Base-by-base conservation (phyloP, 2,329 filamentous ascomycete species). In the Penicillium brevicompactum region DNA sequence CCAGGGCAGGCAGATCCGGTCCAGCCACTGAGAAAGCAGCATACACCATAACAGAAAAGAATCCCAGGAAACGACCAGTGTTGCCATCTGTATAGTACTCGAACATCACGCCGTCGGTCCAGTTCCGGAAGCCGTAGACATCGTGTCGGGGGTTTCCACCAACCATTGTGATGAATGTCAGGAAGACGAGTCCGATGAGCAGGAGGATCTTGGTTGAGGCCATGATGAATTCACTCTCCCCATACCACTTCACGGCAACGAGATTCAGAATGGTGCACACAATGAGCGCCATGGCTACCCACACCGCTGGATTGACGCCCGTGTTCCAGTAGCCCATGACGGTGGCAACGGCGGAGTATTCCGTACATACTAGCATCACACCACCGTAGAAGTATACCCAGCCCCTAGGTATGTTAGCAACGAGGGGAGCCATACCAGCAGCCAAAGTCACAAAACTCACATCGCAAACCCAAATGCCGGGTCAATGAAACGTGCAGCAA, bases 101-200 rank as follows among this genome's bases (percentile, higher is more conserved):
- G 9, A 82, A 81, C 69, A 92, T 91, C 0, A 88, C 80, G 0
- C 88, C 88, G 22, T 76, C 56, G 3, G 66, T 74, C 76, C 85
- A 88, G 67, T 86, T 82, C 14, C 86, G 81, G 69, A 92, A 92
- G 1, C 89, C 89, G 55, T 90, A 89, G 1, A 79, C 77, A 62
- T 91, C 87, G 48, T 83, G 79, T 2, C 84, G 73, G 0, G 90
- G 90, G 63, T 92, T 92, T 2, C 88, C 90, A 7, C 90, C 90
- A 1, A 93, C 78, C 86, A 92, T 92, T 58, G 87, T 86, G 60
- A 94, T 82, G 67, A 94, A 90, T 4, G 90, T 92, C 74, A 90
- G 90, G 56, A 85, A 64, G 60, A 91, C 80, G 37, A 92, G 80
- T 1, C 84, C 87, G 38, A 91, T 74, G 51, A 90, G 86, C 37